Percentiles rank a stretch among this genome's conserved stretches.
Evolutionary conservation across 2,329 filamentous ascomycete species (phyloP).

Genomic region (Emydomyces testavorans): DNA sequence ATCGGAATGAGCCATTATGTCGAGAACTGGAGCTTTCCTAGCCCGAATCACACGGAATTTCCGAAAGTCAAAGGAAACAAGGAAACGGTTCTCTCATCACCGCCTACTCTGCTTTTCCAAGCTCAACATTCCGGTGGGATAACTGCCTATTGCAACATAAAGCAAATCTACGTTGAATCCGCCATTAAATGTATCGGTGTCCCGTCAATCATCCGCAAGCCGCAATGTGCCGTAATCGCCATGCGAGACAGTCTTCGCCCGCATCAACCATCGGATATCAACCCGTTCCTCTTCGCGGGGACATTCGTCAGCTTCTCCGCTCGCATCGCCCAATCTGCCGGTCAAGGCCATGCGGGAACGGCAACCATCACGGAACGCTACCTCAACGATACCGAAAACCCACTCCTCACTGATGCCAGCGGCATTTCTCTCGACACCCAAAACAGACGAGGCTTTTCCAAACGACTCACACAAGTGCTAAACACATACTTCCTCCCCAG

Average conservation of each 20-base stretch:
- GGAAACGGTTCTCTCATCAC: neutral
- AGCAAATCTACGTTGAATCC: constrained; percentile 13
- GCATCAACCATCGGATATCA: constrained; percentile 11
- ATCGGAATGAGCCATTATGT: constrained; percentile 8
- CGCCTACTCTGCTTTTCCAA: constrained; percentile 11
- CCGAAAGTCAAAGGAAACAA: constrained; percentile 10
- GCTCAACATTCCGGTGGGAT: neutral
- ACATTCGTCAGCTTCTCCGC: constrained; percentile 2
- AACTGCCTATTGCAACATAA: constrained; percentile 9
- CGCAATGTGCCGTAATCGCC: constrained; percentile 10
- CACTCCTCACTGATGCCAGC: neutral
- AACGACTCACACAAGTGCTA: constrained; percentile 8
- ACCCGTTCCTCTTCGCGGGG: constrained; percentile 6
- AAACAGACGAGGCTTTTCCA: constrained; percentile 3
- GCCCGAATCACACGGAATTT: neutral
- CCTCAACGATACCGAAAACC: constrained; percentile 12
- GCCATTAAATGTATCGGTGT: constrained; percentile 6
- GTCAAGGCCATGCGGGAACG: neutral
- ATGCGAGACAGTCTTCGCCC: constrained; percentile 5
- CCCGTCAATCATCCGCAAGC: neutral
- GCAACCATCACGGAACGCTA: constrained; percentile 7
- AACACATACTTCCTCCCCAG: constrained; percentile 13
- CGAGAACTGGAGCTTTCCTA: neutral
- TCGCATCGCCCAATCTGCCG: constrained; percentile 4
- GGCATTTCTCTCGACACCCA: neutral